A percentile compares a stretch with the other conserved stretches of the same genome.
Conservation (phyloP, 441 rosid genomes). For the Jatropha podagrica region DNA sequence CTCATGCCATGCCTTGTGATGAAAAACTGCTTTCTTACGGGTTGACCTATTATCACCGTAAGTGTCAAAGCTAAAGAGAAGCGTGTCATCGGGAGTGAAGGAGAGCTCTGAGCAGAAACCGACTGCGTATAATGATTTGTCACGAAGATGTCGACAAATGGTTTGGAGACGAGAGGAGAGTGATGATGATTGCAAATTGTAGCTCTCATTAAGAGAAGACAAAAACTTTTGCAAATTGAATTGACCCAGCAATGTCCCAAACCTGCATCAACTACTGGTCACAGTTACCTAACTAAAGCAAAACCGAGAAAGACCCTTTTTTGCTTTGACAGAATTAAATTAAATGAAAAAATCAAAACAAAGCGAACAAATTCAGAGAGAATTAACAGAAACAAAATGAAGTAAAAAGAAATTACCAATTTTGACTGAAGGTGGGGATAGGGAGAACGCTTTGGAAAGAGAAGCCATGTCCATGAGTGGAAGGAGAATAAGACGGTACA, state of each 20-base stretch:
- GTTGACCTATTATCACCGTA: conserved; percentile 37
- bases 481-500: conserved; percentile 58
- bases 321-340: too few relatives aligned
- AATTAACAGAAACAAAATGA: neutral
- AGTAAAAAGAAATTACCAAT: conserved; percentile 44
- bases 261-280: conserved; percentile 39
- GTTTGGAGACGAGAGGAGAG: conserved; percentile 36
- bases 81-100: conserved; percentile 61
- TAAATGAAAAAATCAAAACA: neutral
- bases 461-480: conserved; percentile 33
- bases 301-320: too few relatives aligned
- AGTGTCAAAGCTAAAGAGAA: conserved; percentile 59
- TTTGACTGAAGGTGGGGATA: conserved; percentile 48
- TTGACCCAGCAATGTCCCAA: conserved; percentile 64
- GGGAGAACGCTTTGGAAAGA: conserved; percentile 67
- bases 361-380: neutral
- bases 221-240: conserved; percentile 71
- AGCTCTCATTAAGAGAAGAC: conserved; percentile 41
- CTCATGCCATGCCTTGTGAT: conserved; percentile 50
- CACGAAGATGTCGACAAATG: conserved; percentile 42
- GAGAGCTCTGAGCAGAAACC: conserved; percentile 73
- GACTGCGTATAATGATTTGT: conserved; percentile 72
- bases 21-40: conserved; percentile 65
- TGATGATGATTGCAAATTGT: conserved; percentile 27
- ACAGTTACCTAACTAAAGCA: neutral